phyloP scores from a whole-genome alignment of 768 basidiomycete genomes.

The Mycena olivaceomarginata region DNA sequence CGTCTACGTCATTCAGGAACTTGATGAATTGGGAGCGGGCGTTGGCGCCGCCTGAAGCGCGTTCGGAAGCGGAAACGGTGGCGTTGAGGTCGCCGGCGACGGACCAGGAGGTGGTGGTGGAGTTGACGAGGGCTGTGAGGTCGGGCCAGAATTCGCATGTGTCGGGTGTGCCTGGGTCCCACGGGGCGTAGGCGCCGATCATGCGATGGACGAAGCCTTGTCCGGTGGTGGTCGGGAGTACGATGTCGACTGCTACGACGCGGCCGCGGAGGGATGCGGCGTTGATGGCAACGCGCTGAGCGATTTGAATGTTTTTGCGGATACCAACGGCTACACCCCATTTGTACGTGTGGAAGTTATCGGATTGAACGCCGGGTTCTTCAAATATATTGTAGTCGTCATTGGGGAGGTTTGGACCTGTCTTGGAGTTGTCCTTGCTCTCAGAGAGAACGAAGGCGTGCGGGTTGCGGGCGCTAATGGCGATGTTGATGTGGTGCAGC shows the following conservation, averaged over 20 bases:
- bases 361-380: conserved; percentile 10
- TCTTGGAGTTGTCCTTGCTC: conserved; percentile 13
- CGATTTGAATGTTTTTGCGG: conserved; percentile 26
- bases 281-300: neutral
- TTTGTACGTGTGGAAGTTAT: conserved; percentile 16
- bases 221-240: conserved; percentile 40
- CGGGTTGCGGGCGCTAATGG: neutral
- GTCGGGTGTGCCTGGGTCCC: conserved; percentile 50
- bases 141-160: conserved; percentile 34
- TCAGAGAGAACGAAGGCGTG: conserved; percentile 26
- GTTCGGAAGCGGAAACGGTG: too few species aligned
- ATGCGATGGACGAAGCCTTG: conserved; percentile 44
- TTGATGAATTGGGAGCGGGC: too few species aligned
- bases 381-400: conserved; percentile 28
- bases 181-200: conserved; percentile 52
- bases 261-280: conserved; percentile 44
- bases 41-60: too few species aligned
- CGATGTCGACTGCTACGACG: conserved; percentile 45
- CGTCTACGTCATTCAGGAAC: too few species aligned
- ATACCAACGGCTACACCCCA: conserved; percentile 41
- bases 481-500: conserved; percentile 4
- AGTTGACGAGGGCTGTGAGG: too few species aligned
- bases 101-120: too few species aligned
- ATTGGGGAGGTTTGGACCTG: neutral
- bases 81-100: too few species aligned